Conservation (phyloP, 352 stramenopile genomes). For the Pseudoperonospora humuli region DNA sequence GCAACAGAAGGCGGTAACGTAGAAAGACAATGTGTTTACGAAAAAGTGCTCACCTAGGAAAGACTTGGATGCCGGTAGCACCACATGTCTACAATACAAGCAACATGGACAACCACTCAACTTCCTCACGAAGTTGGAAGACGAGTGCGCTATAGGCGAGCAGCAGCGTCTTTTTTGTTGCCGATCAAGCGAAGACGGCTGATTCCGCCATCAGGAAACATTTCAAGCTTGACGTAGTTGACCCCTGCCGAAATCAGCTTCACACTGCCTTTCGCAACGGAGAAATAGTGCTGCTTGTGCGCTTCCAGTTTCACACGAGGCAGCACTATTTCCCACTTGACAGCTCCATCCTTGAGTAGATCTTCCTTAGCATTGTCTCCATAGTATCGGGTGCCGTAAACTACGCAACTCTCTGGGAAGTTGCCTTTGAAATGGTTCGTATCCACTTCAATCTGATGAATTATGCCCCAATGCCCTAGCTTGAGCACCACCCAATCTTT, state of each 20-base stretch:
- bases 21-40: no score
- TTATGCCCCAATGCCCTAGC: conserved; percentile 68
- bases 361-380: conserved; percentile 21
- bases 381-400: conserved; percentile 66
- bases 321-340: conserved; percentile 83
- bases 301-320: conserved; percentile 78
- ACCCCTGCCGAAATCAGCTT: conserved; percentile 47
- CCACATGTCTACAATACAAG: no score
- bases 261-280: conserved; percentile 44
- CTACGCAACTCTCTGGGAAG: conserved; percentile 86
- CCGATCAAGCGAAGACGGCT: conserved; percentile 86
- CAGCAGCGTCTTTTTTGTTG: conserved; percentile 36
- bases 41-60: no score
- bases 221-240: conserved; percentile 91
- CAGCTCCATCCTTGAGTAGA: conserved; percentile 24
- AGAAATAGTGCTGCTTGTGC: conserved; percentile 86
- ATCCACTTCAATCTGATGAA: conserved; percentile 80
- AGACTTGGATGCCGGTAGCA: no score
- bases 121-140: no score
- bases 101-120: no score
- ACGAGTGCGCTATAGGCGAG: conserved; percentile 39
- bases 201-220: conserved; percentile 92
- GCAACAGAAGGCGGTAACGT: no score
- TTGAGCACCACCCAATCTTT: conserved; percentile 92
- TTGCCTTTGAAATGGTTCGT: conserved; percentile 95